phyloP scores from a whole-genome alignment of 805 yeast species.

The Clavispora phyllophila region DNA sequence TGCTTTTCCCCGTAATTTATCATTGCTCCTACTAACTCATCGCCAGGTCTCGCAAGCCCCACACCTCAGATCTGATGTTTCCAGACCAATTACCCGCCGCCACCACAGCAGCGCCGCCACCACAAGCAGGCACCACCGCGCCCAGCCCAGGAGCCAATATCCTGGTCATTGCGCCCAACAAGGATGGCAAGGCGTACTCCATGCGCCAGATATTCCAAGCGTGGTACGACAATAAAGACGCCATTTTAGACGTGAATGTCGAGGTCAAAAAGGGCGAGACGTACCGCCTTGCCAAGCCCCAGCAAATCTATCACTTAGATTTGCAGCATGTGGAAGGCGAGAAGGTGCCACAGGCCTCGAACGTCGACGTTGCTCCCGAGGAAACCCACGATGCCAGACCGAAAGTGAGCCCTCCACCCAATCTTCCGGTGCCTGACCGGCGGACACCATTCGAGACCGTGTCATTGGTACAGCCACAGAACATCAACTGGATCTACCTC shows the following conservation, averaged over 20 bases:
- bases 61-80: background rate
- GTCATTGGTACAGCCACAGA: conserved; percentile 13
- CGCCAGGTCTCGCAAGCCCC: background rate
- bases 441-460: background rate
- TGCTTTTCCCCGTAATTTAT: background rate
- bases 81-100: background rate
- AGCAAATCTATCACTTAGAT: conserved; percentile 34
- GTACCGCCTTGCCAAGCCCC: conserved; percentile 28
- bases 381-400: background rate
- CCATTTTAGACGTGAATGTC: conserved; percentile 14
- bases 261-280: conserved; percentile 19
- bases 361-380: background rate
- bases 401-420: conserved; percentile 9
- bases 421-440: conserved; percentile 3
- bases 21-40: background rate
- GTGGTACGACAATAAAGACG: conserved; percentile 37
- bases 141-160: background rate
- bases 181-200: conserved; percentile 41
- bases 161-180: conserved; percentile 30
- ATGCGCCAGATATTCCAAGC: conserved; percentile 50
- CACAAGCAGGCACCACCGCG: background rate
- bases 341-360: background rate
- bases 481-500: conserved; percentile 63
- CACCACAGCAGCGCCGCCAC: background rate
- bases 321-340: conserved; percentile 14